These are phyloP conservation scores for Limnomonas spitsbergensis DNA, from an alignment of 139 green algal species.

Conservation along the genomic window DNA sequence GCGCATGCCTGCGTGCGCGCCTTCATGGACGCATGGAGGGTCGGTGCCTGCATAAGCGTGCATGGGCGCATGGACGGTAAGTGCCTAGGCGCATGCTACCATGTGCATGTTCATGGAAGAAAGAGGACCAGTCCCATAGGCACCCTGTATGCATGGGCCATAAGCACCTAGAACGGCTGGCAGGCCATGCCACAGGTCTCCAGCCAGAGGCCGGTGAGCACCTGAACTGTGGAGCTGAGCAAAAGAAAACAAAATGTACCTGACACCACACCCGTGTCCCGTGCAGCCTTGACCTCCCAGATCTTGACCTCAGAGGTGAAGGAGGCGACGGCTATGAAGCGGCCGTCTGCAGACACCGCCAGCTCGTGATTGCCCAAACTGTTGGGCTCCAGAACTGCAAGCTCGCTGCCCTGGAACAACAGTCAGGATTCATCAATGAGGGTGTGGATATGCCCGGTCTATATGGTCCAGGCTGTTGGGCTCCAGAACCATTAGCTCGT, in stretches of 20 bases:
- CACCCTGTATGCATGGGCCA: too few species aligned
- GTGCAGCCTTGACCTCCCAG: constrained; percentile 43
- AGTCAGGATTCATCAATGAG: background rate
- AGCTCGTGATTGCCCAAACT: constrained; percentile 52
- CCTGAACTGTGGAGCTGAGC: too few species aligned
- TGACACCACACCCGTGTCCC: constrained; percentile 17
- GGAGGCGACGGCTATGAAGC: constrained; percentile 48
- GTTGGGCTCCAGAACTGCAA: constrained; percentile 46
- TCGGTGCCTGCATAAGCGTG: too few species aligned
- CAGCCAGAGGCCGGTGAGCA: too few species aligned
- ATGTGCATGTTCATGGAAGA: too few species aligned
- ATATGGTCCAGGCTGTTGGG: constrained; percentile 52
- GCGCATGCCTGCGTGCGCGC: too few species aligned
- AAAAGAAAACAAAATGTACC: too few species aligned
- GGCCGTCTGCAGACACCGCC: constrained; percentile 42
- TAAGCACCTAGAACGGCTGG: background rate
- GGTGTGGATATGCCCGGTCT: constrained; percentile 28
- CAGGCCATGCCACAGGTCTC: too few species aligned
- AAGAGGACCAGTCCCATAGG: too few species aligned
- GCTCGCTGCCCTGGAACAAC: constrained; percentile 29
- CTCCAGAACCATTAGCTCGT: constrained; percentile 39
- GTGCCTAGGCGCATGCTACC: too few species aligned
- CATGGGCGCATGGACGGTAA: too few species aligned
- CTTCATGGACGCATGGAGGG: too few species aligned
- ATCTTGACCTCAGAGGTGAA: constrained; percentile 57